phyloP scores from a whole-genome alignment of 1,139 yeast species.

The Eremothecium sinecaudum region DNA sequence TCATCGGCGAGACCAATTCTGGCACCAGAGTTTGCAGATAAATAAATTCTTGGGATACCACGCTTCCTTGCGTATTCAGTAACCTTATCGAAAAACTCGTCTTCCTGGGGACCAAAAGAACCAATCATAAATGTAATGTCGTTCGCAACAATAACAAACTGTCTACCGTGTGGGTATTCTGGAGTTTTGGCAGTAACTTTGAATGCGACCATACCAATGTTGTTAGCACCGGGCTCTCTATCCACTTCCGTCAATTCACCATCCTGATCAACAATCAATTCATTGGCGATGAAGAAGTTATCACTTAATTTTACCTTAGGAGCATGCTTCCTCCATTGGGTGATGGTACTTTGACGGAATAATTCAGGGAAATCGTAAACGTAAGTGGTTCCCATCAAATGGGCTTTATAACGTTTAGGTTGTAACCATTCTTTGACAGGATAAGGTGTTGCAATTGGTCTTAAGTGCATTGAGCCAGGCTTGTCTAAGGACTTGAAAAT shows the following conservation, averaged over 20 bases:
- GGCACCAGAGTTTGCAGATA: conserved; percentile 98
- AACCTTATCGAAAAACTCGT: conserved; percentile 78
- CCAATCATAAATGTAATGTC: conserved; percentile 97
- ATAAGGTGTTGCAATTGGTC: conserved; percentile 91
- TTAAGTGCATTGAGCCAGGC: conserved; percentile 94
- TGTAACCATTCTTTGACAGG: conserved; percentile 97
- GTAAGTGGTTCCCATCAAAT: conserved; percentile 94
- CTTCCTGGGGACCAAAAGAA: conserved; percentile 98
- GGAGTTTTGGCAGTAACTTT: conserved; percentile 85
- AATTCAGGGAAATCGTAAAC: conserved; percentile 98
- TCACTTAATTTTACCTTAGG: conserved; percentile 55
- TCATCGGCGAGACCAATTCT: conserved; percentile 98
- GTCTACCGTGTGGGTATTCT: conserved; percentile 94
- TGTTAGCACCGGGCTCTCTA: conserved; percentile 94
- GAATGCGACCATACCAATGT: conserved; percentile 97
- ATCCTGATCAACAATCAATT: conserved; percentile 72
- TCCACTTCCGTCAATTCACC: conserved; percentile 78
- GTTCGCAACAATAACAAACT: conserved; percentile 83
- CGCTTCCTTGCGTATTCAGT: conserved; percentile 82
- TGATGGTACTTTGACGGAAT: conserved; percentile 83
- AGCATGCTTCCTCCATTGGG: conserved; percentile 71
- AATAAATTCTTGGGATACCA: conserved; percentile 90
- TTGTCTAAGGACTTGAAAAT: conserved; percentile 88
- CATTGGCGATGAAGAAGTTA: conserved; percentile 68
- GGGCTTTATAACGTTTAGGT: conserved; percentile 97